Conservation (phyloP, 345 rosid species). For the Mercurialis annua region DNA sequence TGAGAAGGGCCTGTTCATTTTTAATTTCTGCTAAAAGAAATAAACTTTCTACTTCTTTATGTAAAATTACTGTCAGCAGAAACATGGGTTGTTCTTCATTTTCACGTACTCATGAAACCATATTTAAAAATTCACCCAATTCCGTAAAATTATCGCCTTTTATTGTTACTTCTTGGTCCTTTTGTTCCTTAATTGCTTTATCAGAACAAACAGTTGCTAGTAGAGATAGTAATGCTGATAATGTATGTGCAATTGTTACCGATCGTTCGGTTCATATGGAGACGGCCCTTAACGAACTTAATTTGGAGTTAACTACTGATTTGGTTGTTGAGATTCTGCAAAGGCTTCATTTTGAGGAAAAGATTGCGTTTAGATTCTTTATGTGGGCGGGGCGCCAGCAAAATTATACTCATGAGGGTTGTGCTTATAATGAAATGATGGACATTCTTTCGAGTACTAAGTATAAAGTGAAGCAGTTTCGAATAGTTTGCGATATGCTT, state of each 20-base stretch:
- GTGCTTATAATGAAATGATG: constrained; percentile 67
- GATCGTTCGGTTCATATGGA: constrained; percentile 46
- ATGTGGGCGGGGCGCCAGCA: constrained; percentile 70
- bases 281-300: constrained; percentile 49
- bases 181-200: constrained; percentile 7
- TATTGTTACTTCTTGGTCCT: neutral
- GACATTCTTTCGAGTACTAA: constrained; percentile 79
- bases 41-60: neutral
- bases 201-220: constrained; percentile 17
- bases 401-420: constrained; percentile 59
- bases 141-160: neutral
- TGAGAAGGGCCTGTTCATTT: constrained; percentile 10
- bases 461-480: constrained; percentile 73
- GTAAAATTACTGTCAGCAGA: neutral
- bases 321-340: constrained; percentile 57
- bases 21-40: constrained; percentile 6
- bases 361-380: constrained; percentile 68
- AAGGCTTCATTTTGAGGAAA: constrained; percentile 76
- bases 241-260: constrained; percentile 41
- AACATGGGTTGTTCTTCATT: neutral
- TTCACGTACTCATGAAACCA: constrained; percentile 3
- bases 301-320: constrained; percentile 49
- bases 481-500: constrained; percentile 73
- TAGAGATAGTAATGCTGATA: constrained; percentile 39
- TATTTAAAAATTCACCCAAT: neutral